Percentiles rank a stretch among this genome's conserved stretches.
These are phyloP conservation scores for Wickerhamiella galacta DNA, from an alignment of 805 yeast species.

Conservation along the genomic window DNA sequence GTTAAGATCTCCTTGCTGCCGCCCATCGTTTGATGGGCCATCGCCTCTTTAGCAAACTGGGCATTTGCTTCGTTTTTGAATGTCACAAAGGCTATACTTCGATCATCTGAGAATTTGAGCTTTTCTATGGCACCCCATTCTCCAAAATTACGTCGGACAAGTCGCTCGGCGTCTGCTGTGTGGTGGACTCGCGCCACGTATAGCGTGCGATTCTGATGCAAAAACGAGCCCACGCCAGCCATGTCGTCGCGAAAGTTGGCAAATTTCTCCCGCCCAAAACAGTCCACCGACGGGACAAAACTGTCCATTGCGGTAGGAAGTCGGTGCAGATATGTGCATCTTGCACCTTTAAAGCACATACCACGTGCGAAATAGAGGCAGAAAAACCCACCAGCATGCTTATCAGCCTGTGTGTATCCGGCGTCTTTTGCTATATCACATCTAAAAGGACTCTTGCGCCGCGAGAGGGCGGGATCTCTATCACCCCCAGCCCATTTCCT, in stretches of 20 bases:
- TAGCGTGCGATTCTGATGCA: slow-evolving; percentile 50
- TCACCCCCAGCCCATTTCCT: slow-evolving; percentile 78
- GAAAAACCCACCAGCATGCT: slow-evolving; percentile 49
- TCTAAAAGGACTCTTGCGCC: slow-evolving; percentile 35
- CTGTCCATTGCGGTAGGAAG: slow-evolving; percentile 47
- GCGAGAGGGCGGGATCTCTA: slow-evolving; percentile 21
- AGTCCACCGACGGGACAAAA: slow-evolving; percentile 52
- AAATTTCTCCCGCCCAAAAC: slow-evolving; percentile 84
- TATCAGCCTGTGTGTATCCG: slow-evolving; percentile 60
- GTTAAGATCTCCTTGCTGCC: neutral
- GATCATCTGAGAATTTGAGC: slow-evolving; percentile 40
- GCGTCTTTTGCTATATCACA: slow-evolving; percentile 47
- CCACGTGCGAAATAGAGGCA: slow-evolving; percentile 86
- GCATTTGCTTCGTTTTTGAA: slow-evolving; percentile 55
- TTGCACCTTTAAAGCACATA: slow-evolving; percentile 59
- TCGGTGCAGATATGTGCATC: slow-evolving; percentile 65
- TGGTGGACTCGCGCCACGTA: slow-evolving; percentile 36
- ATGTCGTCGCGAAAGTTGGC: slow-evolving; percentile 75
- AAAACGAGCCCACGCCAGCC: slow-evolving; percentile 83
- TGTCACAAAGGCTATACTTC: slow-evolving; percentile 66
- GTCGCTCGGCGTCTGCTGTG: neutral
- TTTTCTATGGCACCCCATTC: slow-evolving; percentile 65
- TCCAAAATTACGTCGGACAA: slow-evolving; percentile 32
- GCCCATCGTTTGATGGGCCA: slow-evolving; percentile 45
- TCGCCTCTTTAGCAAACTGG: slow-evolving; percentile 90